phyloP scores from a whole-genome alignment of 345 rosid species.

The Diplotaxis tenuifolia region DNA sequence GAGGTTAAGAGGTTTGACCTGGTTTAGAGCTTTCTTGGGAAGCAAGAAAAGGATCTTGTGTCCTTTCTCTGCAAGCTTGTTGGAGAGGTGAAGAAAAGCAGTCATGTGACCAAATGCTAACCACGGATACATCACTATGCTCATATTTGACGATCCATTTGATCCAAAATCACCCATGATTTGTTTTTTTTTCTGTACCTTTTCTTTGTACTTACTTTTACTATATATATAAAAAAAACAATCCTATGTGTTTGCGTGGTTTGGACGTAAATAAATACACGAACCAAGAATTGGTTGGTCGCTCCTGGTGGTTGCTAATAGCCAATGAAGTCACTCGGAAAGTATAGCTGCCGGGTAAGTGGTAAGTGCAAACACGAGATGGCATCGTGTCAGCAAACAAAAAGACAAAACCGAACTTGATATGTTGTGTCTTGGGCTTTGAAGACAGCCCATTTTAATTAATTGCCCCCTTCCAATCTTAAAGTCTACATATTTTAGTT shows the following conservation, averaged over 20 bases:
- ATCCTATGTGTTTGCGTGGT: background rate
- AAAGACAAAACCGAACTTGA: slow-evolving; percentile 7
- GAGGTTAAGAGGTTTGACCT: slow-evolving; percentile 41
- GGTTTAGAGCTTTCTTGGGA: slow-evolving; percentile 43
- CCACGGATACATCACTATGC: slow-evolving; percentile 57
- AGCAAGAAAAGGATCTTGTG: slow-evolving; percentile 40
- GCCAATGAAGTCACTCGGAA: slow-evolving; percentile 1
- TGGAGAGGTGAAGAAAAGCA: slow-evolving; percentile 52
- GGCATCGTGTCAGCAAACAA: background rate
- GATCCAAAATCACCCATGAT: slow-evolving; percentile 19
- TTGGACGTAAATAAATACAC: background rate
- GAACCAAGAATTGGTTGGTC: slow-evolving; percentile 21
- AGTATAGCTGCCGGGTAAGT: slow-evolving; percentile 32
- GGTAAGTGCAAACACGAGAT: slow-evolving; percentile 33
- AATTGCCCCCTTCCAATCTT: background rate
- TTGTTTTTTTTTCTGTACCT: background rate
- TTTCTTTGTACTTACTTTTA: background rate
- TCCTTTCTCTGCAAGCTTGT: slow-evolving; percentile 54
- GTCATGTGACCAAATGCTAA: slow-evolving; percentile 57
- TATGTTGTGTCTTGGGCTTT: background rate
- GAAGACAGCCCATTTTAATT: background rate
- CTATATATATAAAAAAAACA: background rate
- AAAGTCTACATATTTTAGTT: background rate
- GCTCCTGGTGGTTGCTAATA: slow-evolving; percentile 1
- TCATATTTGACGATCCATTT: slow-evolving; percentile 27